These are phyloP conservation scores for Leucosporidium creatinivorum DNA, from an alignment of 768 basidiomycete species.

Conservation along the genomic window DNA sequence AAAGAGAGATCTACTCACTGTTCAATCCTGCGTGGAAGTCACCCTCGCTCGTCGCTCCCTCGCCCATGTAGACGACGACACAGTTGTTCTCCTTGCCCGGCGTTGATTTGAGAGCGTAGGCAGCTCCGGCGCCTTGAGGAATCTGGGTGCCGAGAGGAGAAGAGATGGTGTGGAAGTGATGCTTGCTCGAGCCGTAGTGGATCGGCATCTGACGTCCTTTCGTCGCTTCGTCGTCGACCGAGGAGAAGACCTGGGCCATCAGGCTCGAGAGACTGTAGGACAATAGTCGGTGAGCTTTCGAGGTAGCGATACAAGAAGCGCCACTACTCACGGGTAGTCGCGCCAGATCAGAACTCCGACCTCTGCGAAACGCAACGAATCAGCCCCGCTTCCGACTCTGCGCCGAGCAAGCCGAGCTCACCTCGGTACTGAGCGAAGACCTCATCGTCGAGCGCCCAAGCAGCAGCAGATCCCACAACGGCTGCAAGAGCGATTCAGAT, in stretches of 20 bases:
- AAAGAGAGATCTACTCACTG: constrained; percentile 42
- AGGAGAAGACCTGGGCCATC: constrained; percentile 90
- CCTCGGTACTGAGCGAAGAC: constrained; percentile 88
- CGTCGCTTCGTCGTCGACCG: constrained; percentile 65
- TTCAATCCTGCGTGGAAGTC: constrained; percentile 90
- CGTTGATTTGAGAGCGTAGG: constrained; percentile 74
- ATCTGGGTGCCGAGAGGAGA: constrained; percentile 90
- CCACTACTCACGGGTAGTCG: constrained; percentile 52
- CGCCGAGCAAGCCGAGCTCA: constrained; percentile 40
- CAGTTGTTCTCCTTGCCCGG: constrained; percentile 61
- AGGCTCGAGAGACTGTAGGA: constrained; percentile 52
- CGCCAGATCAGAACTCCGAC: constrained; percentile 78
- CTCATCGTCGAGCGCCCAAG: constrained; percentile 75
- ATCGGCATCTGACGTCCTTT: constrained; percentile 48
- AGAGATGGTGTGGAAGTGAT: constrained; percentile 91
- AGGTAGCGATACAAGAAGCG: neutral
- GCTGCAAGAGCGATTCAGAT: neutral
- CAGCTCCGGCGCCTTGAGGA: constrained; percentile 79
- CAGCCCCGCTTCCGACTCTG: neutral
- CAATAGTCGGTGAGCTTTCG: no score
- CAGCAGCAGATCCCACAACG: constrained; percentile 59
- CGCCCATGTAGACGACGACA: constrained; percentile 84
- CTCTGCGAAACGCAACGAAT: constrained; percentile 30
- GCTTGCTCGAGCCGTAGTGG: constrained; percentile 76
- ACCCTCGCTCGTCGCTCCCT: constrained; percentile 85